phyloP scores from a whole-genome alignment of 116 monocot genomes.

The Thalassia testudinum region DNA sequence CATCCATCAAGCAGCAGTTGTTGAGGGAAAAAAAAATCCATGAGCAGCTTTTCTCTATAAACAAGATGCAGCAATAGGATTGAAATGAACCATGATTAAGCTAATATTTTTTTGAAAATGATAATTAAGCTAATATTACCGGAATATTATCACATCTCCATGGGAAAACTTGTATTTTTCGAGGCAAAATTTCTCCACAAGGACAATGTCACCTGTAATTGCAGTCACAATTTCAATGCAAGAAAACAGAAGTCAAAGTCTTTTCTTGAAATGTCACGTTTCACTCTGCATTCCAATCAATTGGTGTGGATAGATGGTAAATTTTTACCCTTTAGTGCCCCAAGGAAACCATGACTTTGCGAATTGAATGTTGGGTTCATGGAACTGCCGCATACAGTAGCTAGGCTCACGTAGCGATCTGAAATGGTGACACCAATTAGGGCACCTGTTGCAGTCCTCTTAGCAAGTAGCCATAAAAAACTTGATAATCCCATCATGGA shows the following conservation, averaged over 20 bases:
- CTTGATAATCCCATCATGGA: conserved; percentile 38
- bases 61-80: background rate
- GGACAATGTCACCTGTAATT: conserved; percentile 35
- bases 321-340: conserved; percentile 28
- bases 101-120: no score
- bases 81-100: no score
- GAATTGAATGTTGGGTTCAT: conserved; percentile 67
- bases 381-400: conserved; percentile 45
- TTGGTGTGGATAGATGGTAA: background rate
- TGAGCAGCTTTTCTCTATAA: background rate
- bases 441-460: conserved; percentile 19
- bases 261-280: background rate
- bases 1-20: background rate
- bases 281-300: background rate
- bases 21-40: no score
- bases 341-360: conserved; percentile 14
- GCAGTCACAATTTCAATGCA: background rate
- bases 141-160: conserved; percentile 71
- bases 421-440: conserved; percentile 57
- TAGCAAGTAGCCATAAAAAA: conserved; percentile 30
- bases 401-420: conserved; percentile 44
- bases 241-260: background rate
- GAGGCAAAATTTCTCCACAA: conserved; percentile 68
- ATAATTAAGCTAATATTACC: conserved; percentile 21
- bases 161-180: conserved; percentile 56